Evolutionary conservation across 2,329 filamentous ascomycete species (phyloP).

Genomic region (Phialocephala sp.): DNA sequence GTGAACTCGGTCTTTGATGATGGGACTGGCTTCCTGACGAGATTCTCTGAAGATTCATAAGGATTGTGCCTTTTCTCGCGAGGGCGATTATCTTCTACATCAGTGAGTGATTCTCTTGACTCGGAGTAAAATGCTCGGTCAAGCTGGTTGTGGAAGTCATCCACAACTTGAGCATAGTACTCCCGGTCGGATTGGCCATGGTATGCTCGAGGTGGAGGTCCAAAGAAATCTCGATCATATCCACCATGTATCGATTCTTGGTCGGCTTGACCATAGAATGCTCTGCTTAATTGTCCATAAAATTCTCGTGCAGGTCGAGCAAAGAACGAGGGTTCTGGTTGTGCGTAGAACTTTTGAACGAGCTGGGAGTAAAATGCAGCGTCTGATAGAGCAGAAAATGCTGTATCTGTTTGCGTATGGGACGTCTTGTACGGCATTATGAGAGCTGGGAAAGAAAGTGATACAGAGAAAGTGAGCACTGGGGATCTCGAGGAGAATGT

Average conservation of each 20-base stretch:
- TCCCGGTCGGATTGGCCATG: conserved; percentile 4
- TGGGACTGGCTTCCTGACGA: conserved; percentile 3
- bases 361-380: conserved; percentile 8
- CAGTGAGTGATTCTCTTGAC: conserved; percentile 10
- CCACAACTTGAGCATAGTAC: conserved; percentile 10
- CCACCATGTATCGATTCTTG: background rate
- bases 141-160: conserved; percentile 7
- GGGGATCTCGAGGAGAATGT: background rate
- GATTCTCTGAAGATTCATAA: conserved; percentile 1
- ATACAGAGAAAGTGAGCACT: conserved; percentile 3
- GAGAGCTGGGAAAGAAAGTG: background rate
- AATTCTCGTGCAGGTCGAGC: background rate
- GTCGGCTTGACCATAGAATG: background rate
- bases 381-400: conserved; percentile 8
- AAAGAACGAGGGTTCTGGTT: conserved; percentile 2
- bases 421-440: conserved; percentile 8
- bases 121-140: conserved; percentile 2
- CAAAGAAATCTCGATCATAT: background rate
- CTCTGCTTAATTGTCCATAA: background rate
- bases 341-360: conserved; percentile 2
- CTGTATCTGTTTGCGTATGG: conserved; percentile 3
- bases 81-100: conserved; percentile 12
- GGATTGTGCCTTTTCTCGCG: background rate
- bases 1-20: conserved; percentile 17
- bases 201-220: background rate